Conservation (phyloP, 1,284 basidiomycete species). For the Rhodofomes roseus region DNA sequence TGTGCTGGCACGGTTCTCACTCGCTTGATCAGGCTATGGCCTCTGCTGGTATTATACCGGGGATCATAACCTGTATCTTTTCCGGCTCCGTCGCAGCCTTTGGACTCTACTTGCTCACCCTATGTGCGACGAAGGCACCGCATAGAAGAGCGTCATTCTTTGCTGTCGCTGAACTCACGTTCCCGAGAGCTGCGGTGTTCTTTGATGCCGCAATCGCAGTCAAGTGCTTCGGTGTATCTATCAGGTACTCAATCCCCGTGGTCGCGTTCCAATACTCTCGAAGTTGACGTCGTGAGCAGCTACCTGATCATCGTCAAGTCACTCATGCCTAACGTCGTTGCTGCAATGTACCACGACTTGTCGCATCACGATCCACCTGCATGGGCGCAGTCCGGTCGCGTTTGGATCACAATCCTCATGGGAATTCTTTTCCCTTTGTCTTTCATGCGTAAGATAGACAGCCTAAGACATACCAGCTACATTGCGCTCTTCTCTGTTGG, state of each 20-base stretch:
- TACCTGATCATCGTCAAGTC: constrained; percentile 95
- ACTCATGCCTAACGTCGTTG: constrained; percentile 91
- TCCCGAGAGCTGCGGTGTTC: constrained; percentile 78
- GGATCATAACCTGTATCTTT: constrained; percentile 84
- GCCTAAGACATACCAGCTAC: constrained; percentile 81
- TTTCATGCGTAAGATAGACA: constrained; percentile 84
- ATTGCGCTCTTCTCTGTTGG: constrained; percentile 84
- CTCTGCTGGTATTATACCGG: constrained; percentile 82
- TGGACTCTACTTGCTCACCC: constrained; percentile 86
- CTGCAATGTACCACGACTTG: constrained; percentile 77
- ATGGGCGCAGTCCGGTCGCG: constrained; percentile 74
- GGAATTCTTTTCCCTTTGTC: constrained; percentile 83
- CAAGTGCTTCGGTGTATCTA: constrained; percentile 96
- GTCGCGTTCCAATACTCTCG: background rate
- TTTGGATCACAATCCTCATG: constrained; percentile 86
- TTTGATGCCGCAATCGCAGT: constrained; percentile 94
- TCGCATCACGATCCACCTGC: constrained; percentile 63
- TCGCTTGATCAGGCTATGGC: constrained; percentile 68
- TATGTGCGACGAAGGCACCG: constrained; percentile 79
- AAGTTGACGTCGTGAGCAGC: constrained; percentile 33
- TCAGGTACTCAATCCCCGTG: constrained; percentile 51
- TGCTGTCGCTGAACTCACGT: constrained; percentile 81
- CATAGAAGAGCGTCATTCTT: constrained; percentile 86
- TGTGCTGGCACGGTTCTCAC: background rate
- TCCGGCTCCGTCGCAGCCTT: constrained; percentile 81